phyloP scores from a whole-genome alignment of 805 yeast genomes.

The Hermanozyma aechmeae region DNA sequence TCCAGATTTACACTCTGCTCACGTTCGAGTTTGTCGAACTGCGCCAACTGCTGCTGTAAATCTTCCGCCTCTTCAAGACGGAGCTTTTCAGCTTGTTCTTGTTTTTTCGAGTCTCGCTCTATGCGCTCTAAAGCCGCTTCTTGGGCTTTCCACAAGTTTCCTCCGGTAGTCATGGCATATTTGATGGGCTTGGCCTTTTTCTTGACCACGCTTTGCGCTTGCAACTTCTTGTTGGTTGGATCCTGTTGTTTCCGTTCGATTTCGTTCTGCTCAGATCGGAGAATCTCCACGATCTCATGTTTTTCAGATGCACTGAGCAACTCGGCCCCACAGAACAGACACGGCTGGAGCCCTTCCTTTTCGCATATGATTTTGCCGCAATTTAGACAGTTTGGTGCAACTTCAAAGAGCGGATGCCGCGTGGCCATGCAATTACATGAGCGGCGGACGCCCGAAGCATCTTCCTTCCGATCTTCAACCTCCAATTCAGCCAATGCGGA shows the following conservation, averaged over 20 bases:
- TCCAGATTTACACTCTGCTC: slow-evolving; percentile 42
- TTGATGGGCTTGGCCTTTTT: slow-evolving; percentile 35
- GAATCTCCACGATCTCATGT: slow-evolving; percentile 41
- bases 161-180: slow-evolving; percentile 47
- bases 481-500: slow-evolving; percentile 50
- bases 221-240: slow-evolving; percentile 10
- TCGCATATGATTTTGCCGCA: slow-evolving; percentile 93
- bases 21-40: slow-evolving; percentile 21
- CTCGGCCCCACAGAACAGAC: slow-evolving; percentile 71
- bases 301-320: slow-evolving; percentile 58
- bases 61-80: slow-evolving; percentile 15
- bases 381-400: slow-evolving; percentile 86
- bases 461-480: slow-evolving; percentile 10
- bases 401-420: slow-evolving; percentile 77
- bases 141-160: slow-evolving; percentile 59
- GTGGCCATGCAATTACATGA: slow-evolving; percentile 80
- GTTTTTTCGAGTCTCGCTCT: slow-evolving; percentile 22
- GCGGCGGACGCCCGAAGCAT: slow-evolving; percentile 10
- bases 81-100: slow-evolving; percentile 16
- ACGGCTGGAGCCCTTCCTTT: slow-evolving; percentile 85
- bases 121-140: slow-evolving; percentile 52
- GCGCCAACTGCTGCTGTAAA: slow-evolving; percentile 33
- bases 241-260: slow-evolving; percentile 13
- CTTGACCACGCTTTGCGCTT: slow-evolving; percentile 8
- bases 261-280: slow-evolving; percentile 44